Evolutionary conservation across 495 filamentous ascomycete genomes (phyloP).

Genomic region (Neurospora sp.): DNA sequence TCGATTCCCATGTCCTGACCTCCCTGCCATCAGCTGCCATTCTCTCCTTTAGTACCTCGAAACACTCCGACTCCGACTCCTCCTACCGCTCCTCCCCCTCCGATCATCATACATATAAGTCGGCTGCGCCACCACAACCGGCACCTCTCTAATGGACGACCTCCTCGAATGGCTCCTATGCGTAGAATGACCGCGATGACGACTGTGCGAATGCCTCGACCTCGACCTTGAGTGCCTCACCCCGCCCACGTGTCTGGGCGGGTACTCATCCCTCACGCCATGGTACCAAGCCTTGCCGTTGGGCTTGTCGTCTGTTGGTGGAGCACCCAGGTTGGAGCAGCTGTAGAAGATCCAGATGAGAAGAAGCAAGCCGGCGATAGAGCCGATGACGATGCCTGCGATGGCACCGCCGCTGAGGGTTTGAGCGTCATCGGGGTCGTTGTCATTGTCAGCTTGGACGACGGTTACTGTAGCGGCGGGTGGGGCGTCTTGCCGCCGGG

Average conservation of each 20-base stretch:
- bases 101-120: background rate
- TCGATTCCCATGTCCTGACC: background rate
- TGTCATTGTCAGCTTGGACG: background rate
- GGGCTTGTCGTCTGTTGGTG: constrained; percentile 9
- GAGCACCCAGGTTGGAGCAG: constrained; percentile 29
- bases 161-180: background rate
- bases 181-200: background rate
- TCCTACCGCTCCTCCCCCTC: background rate
- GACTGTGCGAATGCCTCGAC: constrained; percentile 4
- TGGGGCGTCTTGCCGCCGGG: constrained; percentile 2
- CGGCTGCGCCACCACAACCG: constrained; percentile 8
- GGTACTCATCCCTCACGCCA: constrained; percentile 15
- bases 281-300: constrained; percentile 18
- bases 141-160: constrained; percentile 5
- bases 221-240: background rate
- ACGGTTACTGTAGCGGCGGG: constrained; percentile 8
- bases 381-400: constrained; percentile 52
- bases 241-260: background rate
- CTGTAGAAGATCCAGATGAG: constrained; percentile 43
- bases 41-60: background rate
- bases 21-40: background rate
- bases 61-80: constrained; percentile 3
- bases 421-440: constrained; percentile 8
- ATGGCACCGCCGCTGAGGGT: constrained; percentile 45
- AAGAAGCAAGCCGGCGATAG: constrained; percentile 44